Evolutionary conservation across 2,329 filamentous ascomycete genomes (phyloP).

Genomic region (Alternaria sp.): DNA sequence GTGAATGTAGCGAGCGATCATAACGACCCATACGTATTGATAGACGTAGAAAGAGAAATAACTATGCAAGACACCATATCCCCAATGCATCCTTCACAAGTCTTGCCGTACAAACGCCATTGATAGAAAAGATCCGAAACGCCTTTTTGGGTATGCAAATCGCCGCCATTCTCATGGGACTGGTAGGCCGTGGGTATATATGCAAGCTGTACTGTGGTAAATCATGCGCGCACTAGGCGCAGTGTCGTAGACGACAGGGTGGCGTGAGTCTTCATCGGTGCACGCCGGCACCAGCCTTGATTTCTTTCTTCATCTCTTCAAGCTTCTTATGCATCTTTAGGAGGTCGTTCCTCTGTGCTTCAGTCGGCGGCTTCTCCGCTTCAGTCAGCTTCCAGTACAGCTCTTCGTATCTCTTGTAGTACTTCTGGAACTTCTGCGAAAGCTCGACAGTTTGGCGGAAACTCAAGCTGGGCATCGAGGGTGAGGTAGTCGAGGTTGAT

Average conservation of each 20-base stretch:
- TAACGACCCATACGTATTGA: conserved; percentile 11
- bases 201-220: conserved; percentile 27
- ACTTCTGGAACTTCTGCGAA: conserved; percentile 64
- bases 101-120: conserved; percentile 15
- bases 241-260: conserved; percentile 9
- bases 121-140: conserved; percentile 19
- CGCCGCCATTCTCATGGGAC: conserved; percentile 18
- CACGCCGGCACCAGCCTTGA: conserved; percentile 52
- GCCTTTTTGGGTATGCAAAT: conserved; percentile 30
- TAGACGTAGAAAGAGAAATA: conserved; percentile 7
- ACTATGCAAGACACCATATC: conserved; percentile 20
- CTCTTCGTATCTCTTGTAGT: conserved; percentile 66
- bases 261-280: conserved; percentile 30
- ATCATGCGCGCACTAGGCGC: conserved; percentile 21
- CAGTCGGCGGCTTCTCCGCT: conserved; percentile 54
- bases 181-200: conserved; percentile 31
- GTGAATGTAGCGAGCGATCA: conserved; percentile 17
- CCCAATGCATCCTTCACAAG: conserved; percentile 21
- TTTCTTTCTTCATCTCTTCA: conserved; percentile 67
- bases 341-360: conserved; percentile 62
- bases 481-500: conserved; percentile 46
- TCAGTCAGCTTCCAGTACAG: conserved; percentile 61
- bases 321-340: conserved; percentile 64
- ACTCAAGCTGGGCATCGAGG: conserved; percentile 46
- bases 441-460: conserved; percentile 57